Base-by-base conservation (phyloP, 768 basidiomycete species). In the Tubosaeta sp. region DNA sequence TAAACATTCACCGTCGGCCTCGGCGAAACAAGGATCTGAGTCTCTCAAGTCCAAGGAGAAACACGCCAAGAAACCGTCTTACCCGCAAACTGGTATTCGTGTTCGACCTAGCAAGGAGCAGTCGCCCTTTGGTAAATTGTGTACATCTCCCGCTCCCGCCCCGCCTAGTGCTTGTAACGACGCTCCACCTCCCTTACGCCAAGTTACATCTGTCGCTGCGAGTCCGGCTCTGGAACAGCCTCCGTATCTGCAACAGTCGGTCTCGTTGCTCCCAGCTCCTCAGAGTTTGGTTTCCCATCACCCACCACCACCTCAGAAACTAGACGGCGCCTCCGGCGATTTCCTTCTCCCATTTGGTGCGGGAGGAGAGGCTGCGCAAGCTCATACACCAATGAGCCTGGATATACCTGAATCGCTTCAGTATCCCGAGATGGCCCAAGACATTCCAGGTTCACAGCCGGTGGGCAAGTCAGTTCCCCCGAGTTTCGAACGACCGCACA, bases 11-110 rank as follows among this genome's bases (percentile, higher is more conserved):
- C 14, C 56, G 2, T 52, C 60, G 14, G 43, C 39, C 9, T 25
- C 40, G 11, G 29, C 54, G 45, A 64, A 56, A 45, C 55, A 44
- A 3, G 46, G 42, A n/a, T 44, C 63, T 13, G 51, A 65, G 24
- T 30, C 22, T 52, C 48, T 52, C 61, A 69, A 62, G 56, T 62
- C 61, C 44, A 75, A 73, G 53, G 73, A 72, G 45, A 77, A 74
- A 48, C 67, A 73, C 32, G 53, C 65, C 46, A 77, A 76, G 69
- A 78, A 74, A 56, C 19, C 34, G 2, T 55, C 57, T 12, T 74
- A 77, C 41, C 78, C 79, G 14, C 51, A 72, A 21, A 63, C 76
- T 10, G 78, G 79, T 32, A 69, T 79, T 39, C 79, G 80, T 14
- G 65, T 76, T 10, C 72, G 79, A 13, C 62, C 71, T 25, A 70